These are phyloP conservation scores for Capillidium rhysosporum DNA, from an alignment of 371 early-diverging fungal genomes.

Conservation along the genomic window DNA sequence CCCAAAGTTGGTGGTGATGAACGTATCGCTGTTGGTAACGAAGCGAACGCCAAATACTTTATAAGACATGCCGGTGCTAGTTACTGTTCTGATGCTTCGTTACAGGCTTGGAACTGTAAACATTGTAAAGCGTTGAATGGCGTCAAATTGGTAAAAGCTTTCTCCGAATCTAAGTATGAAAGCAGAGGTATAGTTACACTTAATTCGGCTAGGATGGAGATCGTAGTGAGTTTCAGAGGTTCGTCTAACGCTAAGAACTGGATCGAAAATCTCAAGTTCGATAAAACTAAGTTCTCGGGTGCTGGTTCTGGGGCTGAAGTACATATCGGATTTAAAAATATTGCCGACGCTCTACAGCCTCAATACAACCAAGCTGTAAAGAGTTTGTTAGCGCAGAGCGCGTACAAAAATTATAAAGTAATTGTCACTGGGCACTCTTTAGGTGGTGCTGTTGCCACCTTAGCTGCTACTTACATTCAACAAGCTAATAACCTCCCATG, in stretches of 20 bases:
- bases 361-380: neutral
- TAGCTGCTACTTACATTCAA: neutral
- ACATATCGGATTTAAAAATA: slow-evolving; percentile 3
- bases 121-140: neutral
- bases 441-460: slow-evolving; percentile 6
- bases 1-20: neutral
- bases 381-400: neutral
- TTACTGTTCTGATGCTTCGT: neutral
- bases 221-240: slow-evolving; percentile 2
- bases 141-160: neutral
- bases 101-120: neutral
- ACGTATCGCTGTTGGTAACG: neutral
- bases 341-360: slow-evolving; percentile 1
- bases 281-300: neutral
- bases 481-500: neutral
- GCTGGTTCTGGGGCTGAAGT: neutral
- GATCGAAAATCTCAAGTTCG: neutral
- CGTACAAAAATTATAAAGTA: slow-evolving; percentile 6
- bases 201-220: neutral
- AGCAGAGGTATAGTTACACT: neutral
- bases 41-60: neutral
- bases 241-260: neutral
- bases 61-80: neutral
- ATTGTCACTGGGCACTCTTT: slow-evolving; percentile 9
- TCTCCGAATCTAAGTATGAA: neutral